phyloP scores from a whole-genome alignment of 2,329 filamentous ascomycete species.

The Fusarium pseudoanthophilum region DNA sequence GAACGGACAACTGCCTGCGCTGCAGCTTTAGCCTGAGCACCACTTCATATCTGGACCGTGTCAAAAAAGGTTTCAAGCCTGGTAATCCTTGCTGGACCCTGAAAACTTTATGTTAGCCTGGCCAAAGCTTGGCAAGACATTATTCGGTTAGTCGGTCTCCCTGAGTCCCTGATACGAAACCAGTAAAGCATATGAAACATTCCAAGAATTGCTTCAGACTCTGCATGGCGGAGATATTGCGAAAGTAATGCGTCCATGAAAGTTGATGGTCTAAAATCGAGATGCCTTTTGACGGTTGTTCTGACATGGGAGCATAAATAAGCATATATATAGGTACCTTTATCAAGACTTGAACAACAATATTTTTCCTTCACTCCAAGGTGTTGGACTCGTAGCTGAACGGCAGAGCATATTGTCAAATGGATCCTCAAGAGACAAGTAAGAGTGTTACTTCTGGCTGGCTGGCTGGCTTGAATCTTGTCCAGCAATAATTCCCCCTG shows the following conservation, averaged over 20 bases:
- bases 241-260: no score
- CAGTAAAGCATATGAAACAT: background rate
- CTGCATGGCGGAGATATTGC: no score
- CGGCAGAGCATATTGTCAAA: background rate
- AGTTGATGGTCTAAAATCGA: background rate
- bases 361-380: background rate
- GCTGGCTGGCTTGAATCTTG: background rate
- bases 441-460: background rate
- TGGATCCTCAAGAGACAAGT: background rate
- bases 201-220: background rate
- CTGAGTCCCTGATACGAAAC: background rate
- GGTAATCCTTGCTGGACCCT: slow-evolving; percentile 5
- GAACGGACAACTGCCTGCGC: background rate
- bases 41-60: background rate
- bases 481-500: no score
- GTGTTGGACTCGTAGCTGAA: background rate
- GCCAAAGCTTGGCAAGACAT: slow-evolving; percentile 1
- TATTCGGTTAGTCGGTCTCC: background rate
- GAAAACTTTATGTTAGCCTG: slow-evolving; percentile 8
- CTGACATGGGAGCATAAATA: background rate
- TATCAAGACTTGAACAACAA: background rate
- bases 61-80: background rate
- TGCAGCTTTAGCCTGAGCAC: background rate
- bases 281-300: background rate
- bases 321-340: background rate